Conservation (phyloP, 495 filamentous ascomycete genomes). For the Xylaria flabelliformis region DNA sequence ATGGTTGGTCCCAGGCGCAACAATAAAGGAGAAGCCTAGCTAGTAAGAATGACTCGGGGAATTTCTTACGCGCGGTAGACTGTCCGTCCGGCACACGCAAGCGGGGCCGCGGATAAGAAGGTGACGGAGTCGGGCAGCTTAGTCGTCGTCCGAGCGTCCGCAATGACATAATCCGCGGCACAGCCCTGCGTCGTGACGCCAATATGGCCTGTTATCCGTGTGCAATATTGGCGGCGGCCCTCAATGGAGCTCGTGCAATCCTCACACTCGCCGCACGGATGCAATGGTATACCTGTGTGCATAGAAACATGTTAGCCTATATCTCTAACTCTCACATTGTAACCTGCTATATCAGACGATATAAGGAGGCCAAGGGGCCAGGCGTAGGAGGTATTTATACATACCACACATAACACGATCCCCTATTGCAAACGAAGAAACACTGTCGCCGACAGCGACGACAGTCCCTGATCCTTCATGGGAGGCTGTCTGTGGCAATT, state of each 20-base stretch:
- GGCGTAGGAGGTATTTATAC: neutral
- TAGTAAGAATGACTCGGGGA: neutral
- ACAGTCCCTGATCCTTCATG: constrained; percentile 67
- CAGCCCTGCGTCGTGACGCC: constrained; percentile 58
- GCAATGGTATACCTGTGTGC: constrained; percentile 40
- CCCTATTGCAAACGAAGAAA: constrained; percentile 50
- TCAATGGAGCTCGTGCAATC: constrained; percentile 54
- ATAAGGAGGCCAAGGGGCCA: no score
- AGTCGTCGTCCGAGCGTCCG: constrained; percentile 53
- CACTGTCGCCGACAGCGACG: constrained; percentile 52
- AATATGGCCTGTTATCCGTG: constrained; percentile 33
- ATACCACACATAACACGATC: constrained; percentile 38
- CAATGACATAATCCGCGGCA: constrained; percentile 60
- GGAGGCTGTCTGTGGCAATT: constrained; percentile 59
- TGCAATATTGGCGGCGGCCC: constrained; percentile 55
- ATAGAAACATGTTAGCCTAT: neutral
- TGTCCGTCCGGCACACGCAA: constrained; percentile 65
- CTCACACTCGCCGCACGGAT: constrained; percentile 50
- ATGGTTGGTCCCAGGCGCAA: neutral
- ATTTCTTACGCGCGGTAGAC: constrained; percentile 49
- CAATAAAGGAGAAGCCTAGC: neutral
- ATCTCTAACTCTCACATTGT: neutral
- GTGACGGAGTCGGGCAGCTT: constrained; percentile 54
- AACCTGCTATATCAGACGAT: no score
- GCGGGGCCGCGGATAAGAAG: constrained; percentile 59